Conservation (phyloP, 148 eudicot genomes). For the Silene latifolia region DNA sequence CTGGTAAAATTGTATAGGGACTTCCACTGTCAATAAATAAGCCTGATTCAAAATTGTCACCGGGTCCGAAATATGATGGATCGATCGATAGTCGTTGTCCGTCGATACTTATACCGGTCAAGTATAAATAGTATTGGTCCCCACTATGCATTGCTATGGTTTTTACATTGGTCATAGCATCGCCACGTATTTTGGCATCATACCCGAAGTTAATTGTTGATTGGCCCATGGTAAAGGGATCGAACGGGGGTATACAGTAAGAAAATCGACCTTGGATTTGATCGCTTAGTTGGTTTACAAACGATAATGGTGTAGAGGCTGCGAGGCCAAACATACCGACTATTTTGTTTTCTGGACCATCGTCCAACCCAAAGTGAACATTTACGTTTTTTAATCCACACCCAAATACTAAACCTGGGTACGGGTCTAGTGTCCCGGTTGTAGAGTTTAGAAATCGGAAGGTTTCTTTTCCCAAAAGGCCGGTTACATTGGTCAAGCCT, state of each 20-base stretch:
- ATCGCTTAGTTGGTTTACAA: neutral
- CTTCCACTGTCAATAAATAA: slow-evolving; percentile 11
- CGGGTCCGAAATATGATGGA: neutral
- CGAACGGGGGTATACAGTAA: slow-evolving; percentile 9
- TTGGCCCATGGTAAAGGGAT: neutral
- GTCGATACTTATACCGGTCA: slow-evolving; percentile 8
- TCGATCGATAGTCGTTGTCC: slow-evolving; percentile 2
- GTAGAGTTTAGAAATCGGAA: neutral
- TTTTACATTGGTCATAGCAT: neutral
- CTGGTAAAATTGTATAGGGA: slow-evolving; percentile 15
- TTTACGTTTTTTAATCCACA: neutral
- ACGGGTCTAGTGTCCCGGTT: neutral
- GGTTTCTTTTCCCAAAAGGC: neutral
- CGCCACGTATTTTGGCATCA: slow-evolving; percentile 4
- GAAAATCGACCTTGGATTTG: slow-evolving; percentile 11
- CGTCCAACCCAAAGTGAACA: neutral
- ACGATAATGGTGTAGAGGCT: neutral
- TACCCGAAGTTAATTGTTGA: slow-evolving; percentile 11
- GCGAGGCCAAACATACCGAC: slow-evolving; percentile 2
- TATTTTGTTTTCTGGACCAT: neutral
- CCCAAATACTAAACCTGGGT: slow-evolving; percentile 1
- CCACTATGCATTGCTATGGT: neutral
- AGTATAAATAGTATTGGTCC: slow-evolving; percentile 3
- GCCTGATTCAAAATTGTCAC: neutral
- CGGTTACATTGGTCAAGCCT: neutral